Base-by-base conservation (phyloP, 169 alveolate genomes). In the Plasmodium knowlesi region DNA sequence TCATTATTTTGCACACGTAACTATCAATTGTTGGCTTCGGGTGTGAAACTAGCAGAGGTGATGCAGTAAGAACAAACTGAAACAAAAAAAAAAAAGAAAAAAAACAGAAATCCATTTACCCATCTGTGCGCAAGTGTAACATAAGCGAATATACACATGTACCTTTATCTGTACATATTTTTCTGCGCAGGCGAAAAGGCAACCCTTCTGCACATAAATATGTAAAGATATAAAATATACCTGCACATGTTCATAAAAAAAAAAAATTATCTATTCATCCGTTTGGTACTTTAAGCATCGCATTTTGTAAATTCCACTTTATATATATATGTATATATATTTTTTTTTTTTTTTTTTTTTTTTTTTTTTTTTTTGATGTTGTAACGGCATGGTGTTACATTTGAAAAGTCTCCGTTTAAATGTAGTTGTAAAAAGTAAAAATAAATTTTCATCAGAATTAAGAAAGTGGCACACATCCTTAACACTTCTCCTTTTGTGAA, bases 1-100 rank as follows among this genome's bases (percentile, higher is more conserved):
- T 84, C 61, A 41, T 74, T 12, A 46, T 72, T 72, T 72, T 73
- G 84, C 93, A 84, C 93, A 84, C 84, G 73, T 81, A 67, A 25
- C n/a, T n/a, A 46, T 46, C 16, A 71, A 5, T 22, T 39, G 46
- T 25, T 84, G 54, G 54, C 74, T 84, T 84, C 54, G 22, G 9
- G 57, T 46, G 19, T 73, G 22, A 73, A 72, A 50, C 57, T 73
- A 73, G 84, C 61, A 39, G 79, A 72, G 32, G 34, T 54, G 54
- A 84, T 71, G 14, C 30, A 57, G 34, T 46, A 41, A 12, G 71
- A 82, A 53, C 16, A 46, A 82, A 82, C n/a, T 28, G 54, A 79
- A 79, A 79, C 32, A 79, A 79, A 79, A 79, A 79, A 41, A 37
- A 9, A 57, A 57, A 19, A 57, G 53, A 41, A 37, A 9, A 57